Conservation (phyloP, 2,329 filamentous ascomycete genomes). For the Metarhizium guizhouense region DNA sequence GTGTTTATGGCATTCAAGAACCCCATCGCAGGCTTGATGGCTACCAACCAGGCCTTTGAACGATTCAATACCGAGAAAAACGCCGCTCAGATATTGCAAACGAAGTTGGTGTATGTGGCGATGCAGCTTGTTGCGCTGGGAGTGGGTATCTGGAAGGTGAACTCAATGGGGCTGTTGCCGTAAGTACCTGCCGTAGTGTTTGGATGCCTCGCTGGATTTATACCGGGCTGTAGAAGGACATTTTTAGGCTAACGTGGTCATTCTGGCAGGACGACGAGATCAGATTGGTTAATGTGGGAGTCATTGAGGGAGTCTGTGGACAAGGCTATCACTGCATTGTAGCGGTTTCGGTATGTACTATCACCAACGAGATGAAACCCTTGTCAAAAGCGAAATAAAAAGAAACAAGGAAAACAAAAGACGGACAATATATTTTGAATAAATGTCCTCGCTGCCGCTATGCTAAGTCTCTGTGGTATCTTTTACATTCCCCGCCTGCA, state of each 20-base stretch:
- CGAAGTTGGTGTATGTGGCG: conserved; percentile 79
- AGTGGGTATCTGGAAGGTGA: conserved; percentile 92
- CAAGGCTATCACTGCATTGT: conserved; percentile 48
- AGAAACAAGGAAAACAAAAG: neutral
- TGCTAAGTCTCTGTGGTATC: neutral
- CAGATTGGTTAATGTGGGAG: conserved; percentile 98
- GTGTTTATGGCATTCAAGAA: conserved; percentile 99
- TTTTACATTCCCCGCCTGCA: neutral
- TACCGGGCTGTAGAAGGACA: no score
- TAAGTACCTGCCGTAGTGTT: conserved; percentile 35
- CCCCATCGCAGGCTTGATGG: conserved; percentile 74
- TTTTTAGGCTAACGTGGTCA: neutral
- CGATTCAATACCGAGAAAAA: conserved; percentile 81
- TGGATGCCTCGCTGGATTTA: neutral
- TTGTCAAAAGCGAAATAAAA: neutral
- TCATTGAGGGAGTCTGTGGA: conserved; percentile 60
- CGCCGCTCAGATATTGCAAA: conserved; percentile 61
- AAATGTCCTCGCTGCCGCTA: neutral
- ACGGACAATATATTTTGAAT: neutral
- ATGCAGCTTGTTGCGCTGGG: conserved; percentile 80
- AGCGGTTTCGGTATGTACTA: neutral
- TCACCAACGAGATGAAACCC: neutral
- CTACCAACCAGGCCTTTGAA: conserved; percentile 80
- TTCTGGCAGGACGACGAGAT: conserved; percentile 68
- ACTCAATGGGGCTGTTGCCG: conserved; percentile 91